Base-by-base conservation (phyloP, 495 filamentous ascomycete genomes). In the Evansstolkia leycettana region DNA sequence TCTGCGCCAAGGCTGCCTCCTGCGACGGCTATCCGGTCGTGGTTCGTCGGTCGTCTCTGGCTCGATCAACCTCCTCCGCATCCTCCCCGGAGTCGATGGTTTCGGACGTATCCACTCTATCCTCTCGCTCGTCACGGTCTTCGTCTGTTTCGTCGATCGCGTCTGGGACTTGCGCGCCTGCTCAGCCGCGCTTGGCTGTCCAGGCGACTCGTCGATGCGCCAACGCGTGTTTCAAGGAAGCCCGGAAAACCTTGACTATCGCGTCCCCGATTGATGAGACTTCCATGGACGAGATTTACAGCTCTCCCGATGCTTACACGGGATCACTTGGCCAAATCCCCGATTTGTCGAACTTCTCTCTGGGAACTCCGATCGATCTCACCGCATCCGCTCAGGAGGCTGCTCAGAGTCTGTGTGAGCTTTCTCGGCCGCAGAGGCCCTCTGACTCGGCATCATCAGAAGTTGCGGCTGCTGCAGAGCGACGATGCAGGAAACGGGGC, bases 1-100 rank as follows among this genome's bases (percentile, higher is more conserved):
- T 51, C 53, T 70, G 52, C 60, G 61, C 58, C 64, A 78, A 60
- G 61, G 68, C 57, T 60, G 59, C 48, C 40, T 55, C 55, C 41
- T 62, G 54, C 45, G 61, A 63, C 53, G 58, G 59, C 19, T 62
- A 65, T 53, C 54, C 69, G 42, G 42, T 62, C 32, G 45, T 72
- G 45, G 65, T 70, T 42, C 76, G 83, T 37, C 77, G 82, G 39
- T 82, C 82, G 15, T 86, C 84, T 26, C 62, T 84, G 41, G 81
- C 84, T 50, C 81, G 76, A 48, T 79, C 82, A 5, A 68, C 75
- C 41, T 90, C 84, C 2, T 78, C 76, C 18, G 69, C 75, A 27
- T 92, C 85, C 34, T 92, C 85, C 24, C 86, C 86, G 28, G 86
- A 93, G 46, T 92, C 85, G 38, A 88, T 90, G 84, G 63, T 92